A percentile compares a stretch with the other conserved stretches of the same genome.
phyloP scores from a whole-genome alignment of 108 stramenopile species.

The Skeletonema menzelii region DNA sequence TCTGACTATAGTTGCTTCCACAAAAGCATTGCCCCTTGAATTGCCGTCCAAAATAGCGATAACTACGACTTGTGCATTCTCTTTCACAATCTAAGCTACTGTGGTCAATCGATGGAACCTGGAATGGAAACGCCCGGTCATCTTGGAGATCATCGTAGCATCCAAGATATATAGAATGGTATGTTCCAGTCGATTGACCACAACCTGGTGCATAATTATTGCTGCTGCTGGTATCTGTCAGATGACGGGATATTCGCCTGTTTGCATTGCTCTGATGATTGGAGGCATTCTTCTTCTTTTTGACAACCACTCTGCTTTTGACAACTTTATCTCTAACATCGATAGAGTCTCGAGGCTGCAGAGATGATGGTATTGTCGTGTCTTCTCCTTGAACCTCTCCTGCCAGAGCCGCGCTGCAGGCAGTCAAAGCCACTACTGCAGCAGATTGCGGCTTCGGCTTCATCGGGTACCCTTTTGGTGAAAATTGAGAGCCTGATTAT shows the following conservation, averaged over 20 bases:
- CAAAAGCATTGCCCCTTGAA: constrained; percentile 17
- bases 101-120: not conserved
- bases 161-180: constrained; percentile 4
- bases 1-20: not conserved
- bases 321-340: not conserved
- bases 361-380: not conserved
- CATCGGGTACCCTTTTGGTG: too few relatives aligned
- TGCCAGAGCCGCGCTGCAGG: not conserved
- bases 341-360: not conserved
- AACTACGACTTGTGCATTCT: constrained; percentile 5
- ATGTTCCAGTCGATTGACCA: not conserved
- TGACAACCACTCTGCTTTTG: not conserved
- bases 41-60: constrained; percentile 13
- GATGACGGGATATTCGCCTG: not conserved
- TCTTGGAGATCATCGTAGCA: constrained; percentile 9
- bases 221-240: not conserved
- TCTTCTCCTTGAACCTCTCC: not conserved
- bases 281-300: not conserved
- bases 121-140: constrained; percentile 5
- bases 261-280: not conserved
- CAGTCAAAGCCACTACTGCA: not conserved
- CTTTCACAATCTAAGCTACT: constrained; percentile 13
- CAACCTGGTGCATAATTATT: constrained; percentile 8
- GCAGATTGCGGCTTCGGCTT: not conserved
- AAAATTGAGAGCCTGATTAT: not conserved